Conservation (phyloP, 208 protist genomes). For the Ichthyophonus hoferi region DNA sequence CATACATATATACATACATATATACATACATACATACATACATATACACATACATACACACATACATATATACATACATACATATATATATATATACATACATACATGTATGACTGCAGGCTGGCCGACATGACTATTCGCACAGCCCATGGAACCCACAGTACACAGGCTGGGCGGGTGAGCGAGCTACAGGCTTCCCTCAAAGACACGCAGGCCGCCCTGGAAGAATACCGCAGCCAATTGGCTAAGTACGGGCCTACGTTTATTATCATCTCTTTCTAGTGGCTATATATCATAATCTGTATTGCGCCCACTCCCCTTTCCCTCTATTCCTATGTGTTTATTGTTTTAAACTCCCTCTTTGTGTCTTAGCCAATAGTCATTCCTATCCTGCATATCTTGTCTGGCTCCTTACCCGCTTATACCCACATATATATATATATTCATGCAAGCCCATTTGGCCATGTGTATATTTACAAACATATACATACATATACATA, state of each 20-base stretch:
- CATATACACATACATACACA: constrained; percentile 11
- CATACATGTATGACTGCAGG: neutral
- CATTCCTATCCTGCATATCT: too few relatives aligned
- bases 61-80: neutral
- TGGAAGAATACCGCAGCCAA: too few relatives aligned
- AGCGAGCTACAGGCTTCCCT: neutral
- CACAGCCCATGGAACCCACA: neutral
- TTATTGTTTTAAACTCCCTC: too few relatives aligned
- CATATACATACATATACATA: too few relatives aligned
- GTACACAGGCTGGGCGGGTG: neutral
- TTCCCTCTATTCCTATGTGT: too few relatives aligned
- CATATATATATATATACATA: neutral
- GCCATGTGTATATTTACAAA: too few relatives aligned
- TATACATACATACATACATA: neutral
- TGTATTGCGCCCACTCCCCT: too few relatives aligned
- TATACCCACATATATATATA: too few relatives aligned
- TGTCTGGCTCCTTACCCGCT: too few relatives aligned
- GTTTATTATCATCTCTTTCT: neutral
- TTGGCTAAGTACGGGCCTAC: neutral
- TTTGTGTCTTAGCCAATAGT: too few relatives aligned
- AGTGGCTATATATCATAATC: neutral
- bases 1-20: neutral
- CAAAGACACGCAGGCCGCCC: neutral
- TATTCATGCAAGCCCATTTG: too few relatives aligned
- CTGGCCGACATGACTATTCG: neutral